Evolutionary conservation across 768 basidiomycete genomes (phyloP), one percentile per base, ranked within the genome.

Genomic region (Cytidiella melzeri): DNA sequence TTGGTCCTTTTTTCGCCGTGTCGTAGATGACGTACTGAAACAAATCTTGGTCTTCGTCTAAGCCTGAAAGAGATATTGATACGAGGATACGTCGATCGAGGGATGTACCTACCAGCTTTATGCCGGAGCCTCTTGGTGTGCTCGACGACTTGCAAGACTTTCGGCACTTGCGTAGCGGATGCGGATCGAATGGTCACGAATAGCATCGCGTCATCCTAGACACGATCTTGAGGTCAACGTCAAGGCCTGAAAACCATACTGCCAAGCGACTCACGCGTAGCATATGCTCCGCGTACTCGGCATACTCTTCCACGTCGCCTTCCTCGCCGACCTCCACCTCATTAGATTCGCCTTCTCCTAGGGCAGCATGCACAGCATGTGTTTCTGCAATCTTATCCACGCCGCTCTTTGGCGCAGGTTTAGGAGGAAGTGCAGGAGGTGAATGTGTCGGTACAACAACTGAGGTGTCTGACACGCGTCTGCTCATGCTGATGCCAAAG

Each of bases 1-100:
- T 73, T 1, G 84, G 83, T 2, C 79, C 81, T 45, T 68, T 69
- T 15, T 61, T 58, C 7, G 69, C 64, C 9, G 75, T 72, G 52
- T 89, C 87, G 56, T 89, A 83, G 0, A 83, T 64, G 41, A 90
- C 86, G 57, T 92, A 91, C 63, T 90, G 86, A 54, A 85, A 73
- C 4, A 91, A 63, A 38, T 84, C 83, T 11, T 78, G 66, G 11
- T 81, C 77, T 5, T 81, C 81, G 49, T 65, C 69, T 7, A 72
- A 50, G 11, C 76, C 74, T 74, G 50, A n/a, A 41, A 15, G 52
- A 54, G 36, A 23, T 41, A 39, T 27, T 42, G n/a, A 41, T 19
- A 26, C 15, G 30, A 34, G 30, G 15, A 34, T 34, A 34, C 30
- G 24, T 26, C 21, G 23, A 21, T 27, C 28, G 21, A 24, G 34